phyloP scores from a whole-genome alignment of 495 filamentous ascomycete species.

The Penicillium mononematosum region DNA sequence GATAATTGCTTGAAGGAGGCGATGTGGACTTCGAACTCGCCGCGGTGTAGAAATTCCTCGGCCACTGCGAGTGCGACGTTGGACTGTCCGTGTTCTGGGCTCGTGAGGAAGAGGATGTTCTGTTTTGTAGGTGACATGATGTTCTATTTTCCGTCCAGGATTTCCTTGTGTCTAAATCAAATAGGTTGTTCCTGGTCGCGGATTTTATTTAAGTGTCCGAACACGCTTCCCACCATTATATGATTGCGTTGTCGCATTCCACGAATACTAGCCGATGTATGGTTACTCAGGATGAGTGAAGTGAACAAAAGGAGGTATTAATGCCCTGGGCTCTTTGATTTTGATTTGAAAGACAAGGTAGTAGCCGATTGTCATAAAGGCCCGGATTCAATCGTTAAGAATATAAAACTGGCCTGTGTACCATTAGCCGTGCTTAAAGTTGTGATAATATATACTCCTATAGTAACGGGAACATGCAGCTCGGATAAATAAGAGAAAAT shows the following conservation, averaged over 20 bases:
- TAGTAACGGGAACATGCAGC: background rate
- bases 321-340: background rate
- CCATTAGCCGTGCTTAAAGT: background rate
- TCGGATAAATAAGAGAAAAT: background rate
- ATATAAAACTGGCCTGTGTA: background rate
- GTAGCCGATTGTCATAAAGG: background rate
- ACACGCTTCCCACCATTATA: background rate
- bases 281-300: conserved; percentile 8
- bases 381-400: background rate
- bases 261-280: conserved; percentile 10
- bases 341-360: background rate
- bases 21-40: conserved; percentile 49
- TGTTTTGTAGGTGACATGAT: conserved; percentile 12
- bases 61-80: conserved; percentile 55
- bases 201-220: background rate
- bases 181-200: background rate
- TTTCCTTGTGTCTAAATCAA: background rate
- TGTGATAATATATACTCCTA: background rate
- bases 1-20: conserved; percentile 48
- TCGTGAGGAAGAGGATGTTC: conserved; percentile 52
- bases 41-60: conserved; percentile 48
- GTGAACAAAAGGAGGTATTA: background rate
- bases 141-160: background rate
- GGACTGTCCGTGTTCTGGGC: conserved; percentile 55
- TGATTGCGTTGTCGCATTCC: conserved; percentile 3